Base-by-base conservation (phyloP, 805 yeast species). In the Nakazawaea ernobii region DNA sequence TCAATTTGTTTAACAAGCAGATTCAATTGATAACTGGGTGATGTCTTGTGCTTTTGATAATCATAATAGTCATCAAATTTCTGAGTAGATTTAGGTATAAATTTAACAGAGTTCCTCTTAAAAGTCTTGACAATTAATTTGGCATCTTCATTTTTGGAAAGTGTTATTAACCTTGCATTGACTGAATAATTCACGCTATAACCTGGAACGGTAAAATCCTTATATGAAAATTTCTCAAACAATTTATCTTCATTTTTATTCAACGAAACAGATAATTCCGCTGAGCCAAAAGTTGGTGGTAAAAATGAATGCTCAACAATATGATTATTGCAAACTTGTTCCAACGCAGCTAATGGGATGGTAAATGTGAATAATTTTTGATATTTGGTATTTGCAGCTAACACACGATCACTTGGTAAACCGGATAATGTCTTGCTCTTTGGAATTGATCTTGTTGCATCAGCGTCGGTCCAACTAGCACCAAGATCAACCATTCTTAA, bases 321-420 rank as follows among this genome's bases (percentile, higher is more conserved):
- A 35, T 66, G 67, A 53, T 77, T 75, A 29, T 72, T 66, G 55
- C 85, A 80, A 6, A 73, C 61, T 20, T 72, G 71, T 55, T 80
- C 85, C 36, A 80, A 60, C 27, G 78, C 58, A 52, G 72, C 73
- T 35, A 70, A 63, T 1, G 86, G 86, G 43, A 80, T 70, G 57
- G 72, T 78, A 60, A 80, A 80, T 37, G 77, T 74, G 59, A 80
- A 77, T 52, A 71, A 77, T 56, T 80, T 80, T 55, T 79, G 79
- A 54, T 80, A 79, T 52, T 68, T 73, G 8, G 66, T 63, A 28
- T 69, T 59, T 2, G 84, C 81, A 46, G 68, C 67, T 33, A 80
- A 60, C 0, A 74, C 61, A 53, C 85, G 59, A 46, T 69, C 71
- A 52, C 71, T 62, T 8, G 75, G 76, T 15, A 80, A 58, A 0